Base-by-base conservation (phyloP, 306 rosid genomes). In the Trifolium subterraneum region DNA sequence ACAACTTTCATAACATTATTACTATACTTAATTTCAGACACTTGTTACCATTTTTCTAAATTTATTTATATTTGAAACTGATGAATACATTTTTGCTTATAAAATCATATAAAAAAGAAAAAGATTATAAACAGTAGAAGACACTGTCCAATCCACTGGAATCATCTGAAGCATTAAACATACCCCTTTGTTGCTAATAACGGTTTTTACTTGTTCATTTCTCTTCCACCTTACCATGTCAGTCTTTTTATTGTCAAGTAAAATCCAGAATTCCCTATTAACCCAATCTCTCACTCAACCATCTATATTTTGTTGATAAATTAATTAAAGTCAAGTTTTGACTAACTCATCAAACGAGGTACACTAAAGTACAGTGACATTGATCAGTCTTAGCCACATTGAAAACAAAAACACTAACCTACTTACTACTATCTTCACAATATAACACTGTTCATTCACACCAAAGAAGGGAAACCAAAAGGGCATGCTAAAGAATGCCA, bases 401-500 rank as follows among this genome's bases (percentile, higher is more conserved):
- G 70, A 74, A 64, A 67, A 50, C 78, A 47, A 73, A 61, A 65
- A 70, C 84, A 71, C 70, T 52, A 52, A 52, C 29, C 60, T 52
- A 19, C 2, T 19, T 48, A 52, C 29, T 52, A 19, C 2, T 19
- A 77, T 51, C 62, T 58, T 42, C 47, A 73, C 65, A 71, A 56
- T 35, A 77, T 35, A 58, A 51, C 71, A 15, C 82, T 31, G 44
- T 79, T 68, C 55, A 27, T 33, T 74, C 51, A 35, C 60, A 59
- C 68, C 18, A 72, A 60, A 71, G 10, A 68, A 64, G 75, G 20
- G 38, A 50, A 83, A 77, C 77, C 56, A 45, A 75, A 81, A 64
- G 33, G 75, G 47, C 25, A 47, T 71, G 74, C 75, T 71, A 74
- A 66, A 65, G 20, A 67, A 45, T 31, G 80, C 35, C 45, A 73